These are phyloP conservation scores for Pouteria glomerata DNA, from an alignment of 148 eudicot species.

Conservation along the genomic window DNA sequence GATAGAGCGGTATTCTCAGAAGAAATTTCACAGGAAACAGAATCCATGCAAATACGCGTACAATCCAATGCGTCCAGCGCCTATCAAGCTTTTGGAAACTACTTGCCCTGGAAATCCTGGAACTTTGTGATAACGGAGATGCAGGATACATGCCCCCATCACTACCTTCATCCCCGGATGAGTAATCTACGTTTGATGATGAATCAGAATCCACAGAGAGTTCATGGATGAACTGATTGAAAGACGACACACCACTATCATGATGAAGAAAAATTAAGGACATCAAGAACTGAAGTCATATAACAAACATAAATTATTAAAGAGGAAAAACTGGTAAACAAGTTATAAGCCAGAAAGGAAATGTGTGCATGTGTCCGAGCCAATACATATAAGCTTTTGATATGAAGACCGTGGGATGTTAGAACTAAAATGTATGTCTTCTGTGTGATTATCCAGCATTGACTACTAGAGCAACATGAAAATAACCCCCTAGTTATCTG, in stretches of 20 bases:
- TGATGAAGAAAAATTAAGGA: constrained; percentile 10
- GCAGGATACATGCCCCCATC: constrained; percentile 47
- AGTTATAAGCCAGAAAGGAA: background rate
- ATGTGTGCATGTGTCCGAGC: background rate
- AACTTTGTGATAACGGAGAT: constrained; percentile 71
- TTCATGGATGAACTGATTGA: constrained; percentile 91
- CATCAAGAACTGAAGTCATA: background rate
- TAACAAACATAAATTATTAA: background rate
- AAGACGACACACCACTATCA: constrained; percentile 93
- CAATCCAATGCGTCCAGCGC: constrained; percentile 40
- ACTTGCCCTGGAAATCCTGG: constrained; percentile 52
- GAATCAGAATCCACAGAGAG: constrained; percentile 77
- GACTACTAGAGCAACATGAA: background rate
- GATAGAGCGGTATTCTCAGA: constrained; percentile 51
- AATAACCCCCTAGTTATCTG: background rate
- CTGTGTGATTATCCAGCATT: background rate
- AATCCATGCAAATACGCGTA: constrained; percentile 52
- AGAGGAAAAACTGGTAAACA: background rate
- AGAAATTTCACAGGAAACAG: constrained; percentile 57
- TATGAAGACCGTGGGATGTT: too few species aligned
- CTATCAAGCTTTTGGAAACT: constrained; percentile 48
- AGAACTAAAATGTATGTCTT: background rate
- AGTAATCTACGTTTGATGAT: constrained; percentile 54
- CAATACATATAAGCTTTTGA: too few species aligned
- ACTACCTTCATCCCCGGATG: constrained; percentile 65